Percentiles rank a stretch among this genome's conserved stretches.
Conservation (phyloP, 768 basidiomycete species). For the Chiua virens region DNA sequence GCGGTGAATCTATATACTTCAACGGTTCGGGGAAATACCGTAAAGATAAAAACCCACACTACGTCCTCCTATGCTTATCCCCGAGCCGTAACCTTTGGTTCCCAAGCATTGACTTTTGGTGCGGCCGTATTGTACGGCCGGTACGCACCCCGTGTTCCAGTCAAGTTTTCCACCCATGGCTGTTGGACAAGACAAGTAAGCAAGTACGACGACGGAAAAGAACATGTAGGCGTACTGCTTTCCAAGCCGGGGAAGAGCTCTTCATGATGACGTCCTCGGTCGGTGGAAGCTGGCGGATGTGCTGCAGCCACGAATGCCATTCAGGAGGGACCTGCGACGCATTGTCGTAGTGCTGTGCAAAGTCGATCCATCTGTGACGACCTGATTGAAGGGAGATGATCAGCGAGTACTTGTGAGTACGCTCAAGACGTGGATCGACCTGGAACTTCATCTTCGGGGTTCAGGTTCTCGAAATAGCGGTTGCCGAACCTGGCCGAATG, state of each 20-base stretch:
- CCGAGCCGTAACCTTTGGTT: constrained; percentile 65
- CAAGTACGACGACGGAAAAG: neutral
- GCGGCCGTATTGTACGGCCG: constrained; percentile 83
- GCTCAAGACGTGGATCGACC: constrained; percentile 45
- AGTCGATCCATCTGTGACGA: constrained; percentile 97
- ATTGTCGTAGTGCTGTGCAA: constrained; percentile 85
- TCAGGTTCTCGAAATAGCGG: constrained; percentile 90
- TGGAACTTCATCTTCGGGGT: constrained; percentile 84
- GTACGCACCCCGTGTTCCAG: constrained; percentile 90
- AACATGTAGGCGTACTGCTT: constrained; percentile 57
- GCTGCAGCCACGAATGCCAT: constrained; percentile 95
- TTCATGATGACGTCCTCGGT: constrained; percentile 71
- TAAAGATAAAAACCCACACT: neutral
- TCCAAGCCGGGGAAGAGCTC: constrained; percentile 73
- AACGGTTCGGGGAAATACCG: neutral
- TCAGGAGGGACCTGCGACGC: constrained; percentile 94
- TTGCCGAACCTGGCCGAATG: constrained; percentile 77
- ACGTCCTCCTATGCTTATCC: constrained; percentile 18
- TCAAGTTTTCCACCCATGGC: constrained; percentile 88
- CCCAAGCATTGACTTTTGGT: constrained; percentile 84
- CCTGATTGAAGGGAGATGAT: constrained; percentile 44
- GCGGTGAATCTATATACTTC: too few relatives aligned
- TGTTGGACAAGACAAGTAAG: constrained; percentile 29
- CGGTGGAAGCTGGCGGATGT: constrained; percentile 85
- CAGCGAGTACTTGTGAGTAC: neutral